These are phyloP conservation scores for Aspergillus carlsbadensis DNA, from an alignment of 495 filamentous ascomycete species.

Conservation along the genomic window DNA sequence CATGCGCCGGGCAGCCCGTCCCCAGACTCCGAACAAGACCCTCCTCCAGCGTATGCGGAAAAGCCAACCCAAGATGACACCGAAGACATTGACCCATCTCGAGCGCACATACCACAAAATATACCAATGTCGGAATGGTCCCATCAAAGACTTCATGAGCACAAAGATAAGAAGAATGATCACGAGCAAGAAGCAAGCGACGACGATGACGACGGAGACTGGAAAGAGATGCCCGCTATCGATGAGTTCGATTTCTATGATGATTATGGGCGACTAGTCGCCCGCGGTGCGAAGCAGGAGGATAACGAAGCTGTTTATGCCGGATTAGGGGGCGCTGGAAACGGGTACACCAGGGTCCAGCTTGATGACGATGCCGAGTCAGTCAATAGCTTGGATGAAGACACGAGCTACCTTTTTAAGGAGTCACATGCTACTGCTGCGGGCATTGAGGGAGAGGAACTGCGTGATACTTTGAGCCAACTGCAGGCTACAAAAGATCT, in stretches of 20 bases:
- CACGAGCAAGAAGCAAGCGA: slow-evolving; percentile 44
- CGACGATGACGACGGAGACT: slow-evolving; percentile 59
- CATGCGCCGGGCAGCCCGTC: background rate
- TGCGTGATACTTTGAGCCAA: slow-evolving; percentile 80
- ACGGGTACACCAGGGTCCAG: slow-evolving; percentile 90
- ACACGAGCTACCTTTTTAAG: slow-evolving; percentile 94
- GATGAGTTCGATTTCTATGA: slow-evolving; percentile 93
- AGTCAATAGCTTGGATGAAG: slow-evolving; percentile 94
- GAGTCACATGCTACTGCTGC: slow-evolving; percentile 57
- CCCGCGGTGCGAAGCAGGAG: slow-evolving; percentile 68
- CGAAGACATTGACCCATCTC: slow-evolving; percentile 12
- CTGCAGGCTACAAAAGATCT: slow-evolving; percentile 95
- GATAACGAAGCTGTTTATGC: slow-evolving; percentile 71
- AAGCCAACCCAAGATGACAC: slow-evolving; percentile 11
- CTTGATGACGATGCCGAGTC: slow-evolving; percentile 93
- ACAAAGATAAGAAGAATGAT: slow-evolving; percentile 47
- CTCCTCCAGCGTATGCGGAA: slow-evolving; percentile 22
- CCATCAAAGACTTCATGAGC: slow-evolving; percentile 73
- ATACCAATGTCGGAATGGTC: slow-evolving; percentile 76
- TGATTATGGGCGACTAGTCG: slow-evolving; percentile 84
- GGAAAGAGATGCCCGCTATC: slow-evolving; percentile 92
- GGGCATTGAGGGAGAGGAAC: slow-evolving; percentile 72
- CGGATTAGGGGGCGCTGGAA: slow-evolving; percentile 80
- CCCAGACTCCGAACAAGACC: slow-evolving; percentile 9
- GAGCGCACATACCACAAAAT: slow-evolving; percentile 23